phyloP scores from a whole-genome alignment of 805 yeast species.

The Schizosaccharomyces octosporus region DNA sequence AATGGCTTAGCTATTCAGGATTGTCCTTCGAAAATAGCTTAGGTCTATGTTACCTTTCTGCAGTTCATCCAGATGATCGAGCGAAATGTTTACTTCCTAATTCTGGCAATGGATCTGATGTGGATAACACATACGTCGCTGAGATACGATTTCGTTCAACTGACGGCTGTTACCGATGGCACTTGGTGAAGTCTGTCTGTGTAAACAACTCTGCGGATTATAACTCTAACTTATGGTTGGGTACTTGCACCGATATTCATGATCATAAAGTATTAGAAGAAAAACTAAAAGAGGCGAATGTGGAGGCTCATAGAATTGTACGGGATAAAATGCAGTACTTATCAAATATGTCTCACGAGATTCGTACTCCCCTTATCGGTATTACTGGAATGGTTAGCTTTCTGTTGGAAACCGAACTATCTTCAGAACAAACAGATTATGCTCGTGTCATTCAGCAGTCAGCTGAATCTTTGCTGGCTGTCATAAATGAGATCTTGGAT shows the following conservation, averaged over 20 bases:
- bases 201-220: slow-evolving; percentile 5
- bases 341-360: slow-evolving; percentile 17
- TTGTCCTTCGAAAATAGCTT: slow-evolving; percentile 8
- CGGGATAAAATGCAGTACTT: slow-evolving; percentile 17
- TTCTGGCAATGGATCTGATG: neutral
- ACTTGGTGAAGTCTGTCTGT: slow-evolving; percentile 11
- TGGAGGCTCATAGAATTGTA: slow-evolving; percentile 15
- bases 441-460: slow-evolving; percentile 15
- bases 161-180: slow-evolving; percentile 13
- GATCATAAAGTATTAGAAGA: slow-evolving; percentile 15
- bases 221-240: slow-evolving; percentile 11
- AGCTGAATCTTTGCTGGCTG: slow-evolving; percentile 14
- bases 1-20: slow-evolving; percentile 14
- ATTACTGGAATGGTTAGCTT: slow-evolving; percentile 17
- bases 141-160: slow-evolving; percentile 11
- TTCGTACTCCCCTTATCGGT: slow-evolving; percentile 16
- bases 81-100: slow-evolving; percentile 8
- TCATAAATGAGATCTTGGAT: slow-evolving; percentile 16
- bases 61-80: slow-evolving; percentile 14
- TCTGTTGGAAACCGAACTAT: slow-evolving; percentile 13
- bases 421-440: slow-evolving; percentile 15
- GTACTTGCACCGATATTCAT: slow-evolving; percentile 15
- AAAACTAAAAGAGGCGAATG: slow-evolving; percentile 14
- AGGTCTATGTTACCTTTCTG: slow-evolving; percentile 12
- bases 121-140: slow-evolving; percentile 4